Base-by-base conservation (phyloP, 2,329 filamentous ascomycete genomes). In the Massarina eburnea region DNA sequence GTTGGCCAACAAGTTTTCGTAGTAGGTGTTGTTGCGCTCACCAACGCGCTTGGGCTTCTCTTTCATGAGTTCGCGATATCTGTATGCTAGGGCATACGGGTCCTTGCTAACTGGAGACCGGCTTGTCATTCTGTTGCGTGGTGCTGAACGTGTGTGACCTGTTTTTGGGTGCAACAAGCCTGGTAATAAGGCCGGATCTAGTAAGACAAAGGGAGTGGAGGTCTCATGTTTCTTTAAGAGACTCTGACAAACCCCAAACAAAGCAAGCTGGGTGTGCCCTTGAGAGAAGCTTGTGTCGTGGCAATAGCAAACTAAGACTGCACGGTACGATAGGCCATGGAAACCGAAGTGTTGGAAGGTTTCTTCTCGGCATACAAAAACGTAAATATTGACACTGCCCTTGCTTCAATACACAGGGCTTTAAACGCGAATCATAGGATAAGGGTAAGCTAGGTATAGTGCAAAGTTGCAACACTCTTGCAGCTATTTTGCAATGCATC, bases 1-100 rank as follows among this genome's bases (percentile, higher is more conserved):
- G 22, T 60, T 61, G 17, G 59, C 59, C 21, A 64, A 49, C 15
- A 60, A 47, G 4, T 37, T 56, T 41, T 56, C 48, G 27, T 58
- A 58, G 45, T 61, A 59, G 3, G 46, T 37, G 18, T 61, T 60
- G 24, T 39, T 37, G 10, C 34, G 24, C 36, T 61, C 52, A 10
- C 36, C 21, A 7, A 29, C 34, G 14, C 40, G 50, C 22, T 43
- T 45, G 9, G 48, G 51, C 20, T 51, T 30, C 9, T 49, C 18
- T 14, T 26, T n/a, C 51, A 62, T 55, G 38, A 50, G 62, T 14
- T 61, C 55, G 14, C 32, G 37, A 45, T 61, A 61, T 15, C 50
- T 47, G 39, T 59, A 48, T 26, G 58, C 60, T 32, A 65, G 38
- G 27, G 49, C 38, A 41, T 58, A 60, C 3, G 56, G 55, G 26